Conservation (phyloP, 371 early-diverging fungal species). For the Mortierella sp. region DNA sequence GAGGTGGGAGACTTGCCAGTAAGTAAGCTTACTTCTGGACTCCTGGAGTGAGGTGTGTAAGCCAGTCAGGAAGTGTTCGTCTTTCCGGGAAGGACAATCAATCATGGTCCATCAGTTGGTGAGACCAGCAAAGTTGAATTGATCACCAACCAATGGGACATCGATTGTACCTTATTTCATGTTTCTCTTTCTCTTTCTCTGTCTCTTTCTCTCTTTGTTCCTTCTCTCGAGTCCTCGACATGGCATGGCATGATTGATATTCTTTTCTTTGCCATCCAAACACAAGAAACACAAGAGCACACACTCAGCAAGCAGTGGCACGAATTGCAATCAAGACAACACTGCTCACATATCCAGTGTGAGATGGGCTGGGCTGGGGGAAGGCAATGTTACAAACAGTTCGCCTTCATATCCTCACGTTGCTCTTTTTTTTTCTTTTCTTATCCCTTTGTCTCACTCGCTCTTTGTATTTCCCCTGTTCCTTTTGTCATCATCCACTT, state of each 20-base stretch:
- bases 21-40: too few relatives aligned
- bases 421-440: too few relatives aligned
- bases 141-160: not conserved
- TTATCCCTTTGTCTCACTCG: too few relatives aligned
- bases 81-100: not conserved
- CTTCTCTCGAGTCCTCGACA: not conserved
- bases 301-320: not conserved
- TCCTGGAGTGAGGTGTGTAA: too few relatives aligned
- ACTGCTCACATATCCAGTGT: conserved; percentile 1
- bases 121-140: conserved; percentile 2
- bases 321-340: not conserved
- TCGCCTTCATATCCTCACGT: too few relatives aligned
- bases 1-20: too few relatives aligned
- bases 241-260: not conserved
- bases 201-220: not conserved
- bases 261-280: not conserved
- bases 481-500: too few relatives aligned
- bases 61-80: too few relatives aligned
- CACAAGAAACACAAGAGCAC: not conserved
- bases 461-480: too few relatives aligned
- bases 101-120: not conserved
- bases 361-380: not conserved
- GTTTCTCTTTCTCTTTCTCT: too few relatives aligned
- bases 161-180: not conserved
- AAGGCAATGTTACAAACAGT: not conserved